Evolutionary conservation across 2,329 filamentous ascomycete genomes (phyloP).

Genomic region (Colletotrichum tofieldiae): DNA sequence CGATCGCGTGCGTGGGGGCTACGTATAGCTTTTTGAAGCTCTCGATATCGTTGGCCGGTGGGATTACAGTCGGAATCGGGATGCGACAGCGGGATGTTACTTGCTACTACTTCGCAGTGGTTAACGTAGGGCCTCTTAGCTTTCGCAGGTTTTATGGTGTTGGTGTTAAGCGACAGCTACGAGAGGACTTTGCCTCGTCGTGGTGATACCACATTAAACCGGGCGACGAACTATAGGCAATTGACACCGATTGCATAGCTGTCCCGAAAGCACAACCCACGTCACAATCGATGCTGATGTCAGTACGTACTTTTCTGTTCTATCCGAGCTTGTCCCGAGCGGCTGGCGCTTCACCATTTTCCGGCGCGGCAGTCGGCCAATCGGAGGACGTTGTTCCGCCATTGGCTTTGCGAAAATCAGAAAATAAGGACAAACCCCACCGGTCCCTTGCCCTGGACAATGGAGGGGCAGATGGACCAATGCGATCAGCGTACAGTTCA

Average conservation of each 20-base stretch:
- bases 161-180: background rate
- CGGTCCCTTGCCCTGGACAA: constrained; percentile 35
- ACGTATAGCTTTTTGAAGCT: constrained; percentile 19
- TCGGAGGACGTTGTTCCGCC: constrained; percentile 12
- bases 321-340: constrained; percentile 32
- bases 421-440: constrained; percentile 35
- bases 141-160: background rate
- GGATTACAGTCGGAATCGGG: constrained; percentile 9
- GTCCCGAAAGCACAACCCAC: constrained; percentile 41
- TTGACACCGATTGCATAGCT: constrained; percentile 32
- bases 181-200: constrained; percentile 26
- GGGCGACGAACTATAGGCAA: constrained; percentile 9
- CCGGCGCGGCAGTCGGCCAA: constrained; percentile 19
- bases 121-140: background rate
- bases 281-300: constrained; percentile 23
- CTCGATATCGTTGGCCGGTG: constrained; percentile 11
- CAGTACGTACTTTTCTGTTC: constrained; percentile 6
- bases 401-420: background rate
- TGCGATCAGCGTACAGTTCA: constrained; percentile 15
- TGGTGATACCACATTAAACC: background rate
- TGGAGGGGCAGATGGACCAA: constrained; percentile 35
- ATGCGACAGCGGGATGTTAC: background rate
- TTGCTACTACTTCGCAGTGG: background rate
- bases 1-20: background rate
- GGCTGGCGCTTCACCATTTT: background rate